Base-by-base conservation (phyloP, 2,329 filamentous ascomycete species). In the Nemania serpens region DNA sequence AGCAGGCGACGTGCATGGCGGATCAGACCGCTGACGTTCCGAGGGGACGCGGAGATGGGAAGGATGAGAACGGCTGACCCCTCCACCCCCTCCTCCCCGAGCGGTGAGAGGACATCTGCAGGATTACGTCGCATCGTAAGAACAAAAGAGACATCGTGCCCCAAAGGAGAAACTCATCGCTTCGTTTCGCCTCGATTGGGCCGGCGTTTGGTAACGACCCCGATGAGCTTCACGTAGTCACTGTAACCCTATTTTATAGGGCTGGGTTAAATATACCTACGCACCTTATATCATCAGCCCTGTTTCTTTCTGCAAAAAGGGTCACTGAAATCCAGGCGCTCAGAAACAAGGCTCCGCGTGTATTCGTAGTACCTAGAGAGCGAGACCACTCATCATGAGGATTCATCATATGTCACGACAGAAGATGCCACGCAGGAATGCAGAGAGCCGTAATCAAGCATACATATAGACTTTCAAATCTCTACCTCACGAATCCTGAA, bases 101-200 rank as follows among this genome's bases (percentile, higher is more conserved):
- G 61, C 61, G 61, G 61, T 61, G 58, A 61, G 62, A 54, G 51
- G 37, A 42, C 25, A 18, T 37, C 39, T 59, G 60, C 56, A 62
- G 56, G 47, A 55, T 45, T 12, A 34, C 33, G 51, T 55, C 17
- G 58, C 54, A 47, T 61, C 51, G 39, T 52, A 55, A 58, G 58
- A 51, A 34, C 49, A 48, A 55, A 59, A 61, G 54, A 51, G 34
- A 55, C 58, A 57, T 46, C 11, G n/a, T 37, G 15, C 54, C 61
- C 56, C 37, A 51, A 61, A 51, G 43, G 20, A 63, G 61, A 51
- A 63, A 45, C 41, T 45, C 54, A 11, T 41, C 45, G 22, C 33
- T 15, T 52, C 39, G 54, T 52, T 57, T 52, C 45, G 46, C 55
- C 61, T 63, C 58, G 50, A 63, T 58, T 51, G 39, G 61, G 49